Percentiles rank a stretch among this genome's conserved stretches.
These are phyloP conservation scores for Dothidotthia symphoricarpi DNA, from an alignment of 2,329 filamentous ascomycete genomes.

Conservation along the genomic window DNA sequence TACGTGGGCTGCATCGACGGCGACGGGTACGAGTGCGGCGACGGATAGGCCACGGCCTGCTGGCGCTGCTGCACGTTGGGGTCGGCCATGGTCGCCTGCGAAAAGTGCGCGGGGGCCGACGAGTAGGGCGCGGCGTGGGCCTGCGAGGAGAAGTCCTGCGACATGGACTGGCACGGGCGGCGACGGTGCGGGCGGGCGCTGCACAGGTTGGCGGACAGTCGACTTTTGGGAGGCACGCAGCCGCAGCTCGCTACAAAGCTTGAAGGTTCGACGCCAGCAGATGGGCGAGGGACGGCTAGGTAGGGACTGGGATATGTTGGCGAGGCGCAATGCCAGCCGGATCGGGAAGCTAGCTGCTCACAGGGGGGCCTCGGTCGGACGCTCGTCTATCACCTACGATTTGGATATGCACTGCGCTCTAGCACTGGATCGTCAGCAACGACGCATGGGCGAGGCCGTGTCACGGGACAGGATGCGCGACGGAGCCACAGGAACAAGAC, in stretches of 20 bases:
- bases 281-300: constrained; percentile 10
- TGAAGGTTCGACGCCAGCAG: constrained; percentile 13
- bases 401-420: too few relatives aligned
- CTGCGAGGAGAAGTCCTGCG: constrained; percentile 32
- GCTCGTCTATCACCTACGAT: background rate
- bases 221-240: constrained; percentile 16
- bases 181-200: constrained; percentile 22
- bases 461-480: constrained; percentile 11
- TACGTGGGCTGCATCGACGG: constrained; percentile 52
- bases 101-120: constrained; percentile 35
- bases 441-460: constrained; percentile 11
- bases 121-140: constrained; percentile 29
- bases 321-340: constrained; percentile 15
- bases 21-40: constrained; percentile 52
- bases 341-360: constrained; percentile 14
- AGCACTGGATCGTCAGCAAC: too few relatives aligned
- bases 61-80: constrained; percentile 33
- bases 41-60: constrained; percentile 43
- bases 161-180: constrained; percentile 34
- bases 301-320: constrained; percentile 23
- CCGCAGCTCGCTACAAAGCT: constrained; percentile 23
- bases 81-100: constrained; percentile 36
- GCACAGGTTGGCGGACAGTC: constrained; percentile 14
- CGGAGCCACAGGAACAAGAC: constrained; percentile 2
- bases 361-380: constrained; percentile 25